These are phyloP conservation scores for Bimuria novae-zelandiae DNA, from an alignment of 2,329 filamentous ascomycete species.

Conservation along the genomic window DNA sequence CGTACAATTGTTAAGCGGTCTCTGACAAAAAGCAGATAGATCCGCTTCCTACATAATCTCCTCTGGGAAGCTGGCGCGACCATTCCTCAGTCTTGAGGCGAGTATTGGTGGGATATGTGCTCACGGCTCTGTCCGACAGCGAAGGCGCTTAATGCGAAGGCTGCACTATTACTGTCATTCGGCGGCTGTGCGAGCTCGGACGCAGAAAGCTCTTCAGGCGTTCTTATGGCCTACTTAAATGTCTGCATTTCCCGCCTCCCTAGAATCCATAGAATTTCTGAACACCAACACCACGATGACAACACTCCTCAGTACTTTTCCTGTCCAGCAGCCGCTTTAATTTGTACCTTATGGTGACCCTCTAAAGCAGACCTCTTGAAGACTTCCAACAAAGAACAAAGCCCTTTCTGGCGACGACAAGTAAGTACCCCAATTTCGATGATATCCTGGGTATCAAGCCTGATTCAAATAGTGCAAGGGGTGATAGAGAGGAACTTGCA, in stretches of 20 bases:
- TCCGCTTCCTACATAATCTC: constrained; percentile 4
- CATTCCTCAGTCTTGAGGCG: constrained; percentile 7
- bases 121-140: constrained; percentile 3
- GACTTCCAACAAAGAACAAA: background rate
- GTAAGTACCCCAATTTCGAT: background rate
- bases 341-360: constrained; percentile 13
- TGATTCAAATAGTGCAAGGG: constrained; percentile 11
- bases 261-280: constrained; percentile 2
- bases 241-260: constrained; percentile 10
- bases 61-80: constrained; percentile 7
- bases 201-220: constrained; percentile 2
- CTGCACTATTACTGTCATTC: constrained; percentile 9
- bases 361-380: constrained; percentile 1
- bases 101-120: constrained; percentile 15
- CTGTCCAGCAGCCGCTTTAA: constrained; percentile 3
- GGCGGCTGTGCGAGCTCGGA: constrained; percentile 5
- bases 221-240: constrained; percentile 16
- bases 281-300: constrained; percentile 9
- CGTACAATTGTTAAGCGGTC: constrained; percentile 2
- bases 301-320: constrained; percentile 9
- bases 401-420: constrained; percentile 3
- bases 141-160: constrained; percentile 16
- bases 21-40: constrained; percentile 10
- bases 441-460: constrained; percentile 1
- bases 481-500: too few species aligned